Percentiles rank a stretch among this genome's conserved stretches.
These are phyloP conservation scores for Cystofilobasidium ferigula DNA, from an alignment of 768 basidiomycete genomes.

Conservation along the genomic window DNA sequence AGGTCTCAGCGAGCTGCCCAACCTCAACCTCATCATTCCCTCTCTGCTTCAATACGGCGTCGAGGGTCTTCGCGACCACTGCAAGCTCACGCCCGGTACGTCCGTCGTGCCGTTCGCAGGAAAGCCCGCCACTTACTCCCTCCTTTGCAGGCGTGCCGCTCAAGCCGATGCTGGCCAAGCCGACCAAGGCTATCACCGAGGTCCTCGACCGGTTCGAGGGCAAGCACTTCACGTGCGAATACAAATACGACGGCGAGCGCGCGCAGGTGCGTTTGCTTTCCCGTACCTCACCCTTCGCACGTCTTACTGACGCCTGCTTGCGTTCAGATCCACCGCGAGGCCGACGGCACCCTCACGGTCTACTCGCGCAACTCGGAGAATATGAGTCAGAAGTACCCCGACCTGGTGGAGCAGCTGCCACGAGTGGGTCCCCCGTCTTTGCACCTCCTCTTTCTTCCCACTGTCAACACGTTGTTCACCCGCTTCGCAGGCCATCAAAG, in stretches of 20 bases:
- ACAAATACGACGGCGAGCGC: constrained; percentile 98
- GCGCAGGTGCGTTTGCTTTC: constrained; percentile 54
- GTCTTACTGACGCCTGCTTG: background rate
- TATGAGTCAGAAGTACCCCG: constrained; percentile 98
- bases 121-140: background rate
- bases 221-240: constrained; percentile 94
- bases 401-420: constrained; percentile 87
- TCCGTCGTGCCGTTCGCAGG: too few relatives aligned
- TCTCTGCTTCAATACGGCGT: constrained; percentile 72
- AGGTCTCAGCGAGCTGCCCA: constrained; percentile 66
- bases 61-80: constrained; percentile 54
- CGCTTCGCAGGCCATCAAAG: constrained; percentile 50
- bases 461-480: background rate
- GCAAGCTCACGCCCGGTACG: constrained; percentile 79
- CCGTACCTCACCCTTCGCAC: background rate
- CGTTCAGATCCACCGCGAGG: constrained; percentile 63
- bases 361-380: constrained; percentile 98
- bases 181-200: constrained; percentile 95
- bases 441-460: constrained; percentile 1
- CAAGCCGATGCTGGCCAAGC: constrained; percentile 98
- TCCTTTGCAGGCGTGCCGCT: constrained; percentile 59
- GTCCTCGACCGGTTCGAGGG: constrained; percentile 93
- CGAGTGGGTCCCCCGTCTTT: constrained; percentile 45
- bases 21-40: constrained; percentile 83
- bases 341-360: constrained; percentile 71